phyloP scores from a whole-genome alignment of 2,329 filamentous ascomycete species.

The Fusarium gaditjirri region DNA sequence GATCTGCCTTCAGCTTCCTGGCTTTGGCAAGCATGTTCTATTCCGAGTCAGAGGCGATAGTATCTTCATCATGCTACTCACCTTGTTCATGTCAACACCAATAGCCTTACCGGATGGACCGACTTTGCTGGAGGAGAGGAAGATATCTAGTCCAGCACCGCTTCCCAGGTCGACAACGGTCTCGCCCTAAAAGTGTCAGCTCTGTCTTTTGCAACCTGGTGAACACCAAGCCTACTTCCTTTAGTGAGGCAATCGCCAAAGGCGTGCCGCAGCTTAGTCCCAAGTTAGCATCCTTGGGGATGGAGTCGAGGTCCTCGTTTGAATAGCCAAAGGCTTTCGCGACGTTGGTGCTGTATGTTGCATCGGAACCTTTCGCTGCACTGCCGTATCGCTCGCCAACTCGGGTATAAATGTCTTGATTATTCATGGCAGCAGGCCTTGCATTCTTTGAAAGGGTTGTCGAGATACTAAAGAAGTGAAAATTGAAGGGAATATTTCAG shows the following conservation, averaged over 20 bases:
- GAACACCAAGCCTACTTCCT: background rate
- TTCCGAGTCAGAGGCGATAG: background rate
- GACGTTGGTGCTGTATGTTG: background rate
- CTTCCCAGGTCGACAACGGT: conserved; percentile 5
- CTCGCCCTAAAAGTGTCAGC: background rate
- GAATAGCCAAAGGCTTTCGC: conserved; percentile 18
- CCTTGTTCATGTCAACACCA: conserved; percentile 10
- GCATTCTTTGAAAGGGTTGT: too few species aligned
- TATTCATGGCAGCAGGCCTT: background rate
- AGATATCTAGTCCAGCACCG: conserved; percentile 1
- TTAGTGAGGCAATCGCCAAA: background rate
- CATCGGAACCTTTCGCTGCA: background rate
- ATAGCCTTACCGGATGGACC: background rate
- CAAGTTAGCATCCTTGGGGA: background rate
- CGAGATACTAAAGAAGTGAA: background rate
- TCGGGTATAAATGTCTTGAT: background rate
- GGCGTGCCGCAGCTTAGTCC: conserved; percentile 6
- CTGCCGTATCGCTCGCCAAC: background rate
- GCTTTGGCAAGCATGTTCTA: background rate
- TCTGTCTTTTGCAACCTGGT: fast-evolving
- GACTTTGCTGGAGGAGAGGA: background rate
- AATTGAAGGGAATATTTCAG: background rate
- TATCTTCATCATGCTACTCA: fast-evolving
- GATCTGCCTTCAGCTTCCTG: background rate
- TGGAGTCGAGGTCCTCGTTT: background rate